These are phyloP conservation scores for Staphylotrichum longicolle DNA, from an alignment of 495 filamentous ascomycete genomes.

Conservation along the genomic window DNA sequence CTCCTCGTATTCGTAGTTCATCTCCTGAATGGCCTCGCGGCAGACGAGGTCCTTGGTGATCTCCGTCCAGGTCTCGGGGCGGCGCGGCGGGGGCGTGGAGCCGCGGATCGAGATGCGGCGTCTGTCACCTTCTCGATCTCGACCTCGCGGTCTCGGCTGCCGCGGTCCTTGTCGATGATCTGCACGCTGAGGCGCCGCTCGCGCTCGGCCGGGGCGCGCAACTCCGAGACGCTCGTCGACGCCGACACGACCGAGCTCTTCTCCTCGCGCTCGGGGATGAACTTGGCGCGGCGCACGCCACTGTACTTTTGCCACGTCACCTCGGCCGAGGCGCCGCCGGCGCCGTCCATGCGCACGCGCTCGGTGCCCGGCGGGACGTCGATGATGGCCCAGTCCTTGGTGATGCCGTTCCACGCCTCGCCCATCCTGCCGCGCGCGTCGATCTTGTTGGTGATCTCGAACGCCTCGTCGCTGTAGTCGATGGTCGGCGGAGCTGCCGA, in stretches of 20 bases:
- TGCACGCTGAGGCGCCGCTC: constrained; percentile 43
- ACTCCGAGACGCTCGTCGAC: constrained; percentile 31
- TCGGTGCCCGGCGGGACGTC: constrained; percentile 78
- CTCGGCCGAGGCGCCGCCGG: constrained; percentile 63
- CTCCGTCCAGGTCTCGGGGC: constrained; percentile 88
- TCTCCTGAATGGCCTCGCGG: constrained; percentile 78
- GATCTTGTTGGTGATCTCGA: constrained; percentile 62
- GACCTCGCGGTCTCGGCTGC: constrained; percentile 42
- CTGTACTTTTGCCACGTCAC: constrained; percentile 75
- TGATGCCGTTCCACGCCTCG: constrained; percentile 65
- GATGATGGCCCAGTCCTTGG: constrained; percentile 71
- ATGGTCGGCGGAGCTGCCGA: constrained; percentile 45
- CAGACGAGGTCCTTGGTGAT: constrained; percentile 92
- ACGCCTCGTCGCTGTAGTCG: constrained; percentile 57
- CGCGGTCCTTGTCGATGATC: constrained; percentile 41
- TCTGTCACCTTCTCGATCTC: constrained; percentile 49
- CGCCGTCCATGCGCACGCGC: constrained; percentile 70
- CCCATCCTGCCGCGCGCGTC: constrained; percentile 59
- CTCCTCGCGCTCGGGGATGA: constrained; percentile 54
- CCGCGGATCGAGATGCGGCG: constrained; percentile 40
- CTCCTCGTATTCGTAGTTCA: constrained; percentile 90
- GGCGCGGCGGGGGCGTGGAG: constrained; percentile 38
- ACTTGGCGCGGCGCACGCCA: constrained; percentile 67
- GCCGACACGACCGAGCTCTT: constrained; percentile 29
- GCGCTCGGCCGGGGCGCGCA: constrained; percentile 30